Conservation (phyloP, 2,329 filamentous ascomycete species). For the Xylariales sp. region DNA sequence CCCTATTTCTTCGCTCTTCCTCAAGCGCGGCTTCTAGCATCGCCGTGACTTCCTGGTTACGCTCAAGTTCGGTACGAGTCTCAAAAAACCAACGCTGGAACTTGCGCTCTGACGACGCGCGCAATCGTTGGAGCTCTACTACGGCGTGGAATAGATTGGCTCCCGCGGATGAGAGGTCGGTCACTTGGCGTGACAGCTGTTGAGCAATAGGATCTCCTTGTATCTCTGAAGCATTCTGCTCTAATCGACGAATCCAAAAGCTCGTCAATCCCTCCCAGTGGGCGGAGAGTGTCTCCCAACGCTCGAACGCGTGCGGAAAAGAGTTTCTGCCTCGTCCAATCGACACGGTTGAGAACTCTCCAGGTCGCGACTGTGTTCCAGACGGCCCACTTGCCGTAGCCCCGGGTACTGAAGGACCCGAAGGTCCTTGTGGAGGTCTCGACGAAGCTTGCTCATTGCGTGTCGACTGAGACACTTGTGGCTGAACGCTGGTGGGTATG, state of each 20-base stretch:
- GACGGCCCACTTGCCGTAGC: slow-evolving; percentile 50
- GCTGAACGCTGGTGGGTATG: slow-evolving; percentile 37
- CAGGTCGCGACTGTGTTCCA: slow-evolving; percentile 47
- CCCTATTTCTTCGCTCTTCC: slow-evolving; percentile 76
- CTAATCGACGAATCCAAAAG: slow-evolving; percentile 94
- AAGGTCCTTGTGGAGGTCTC: slow-evolving; percentile 37
- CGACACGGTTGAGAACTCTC: slow-evolving; percentile 49
- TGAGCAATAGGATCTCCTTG: slow-evolving; percentile 84
- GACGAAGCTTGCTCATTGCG: slow-evolving; percentile 44
- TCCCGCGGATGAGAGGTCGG: slow-evolving; percentile 94
- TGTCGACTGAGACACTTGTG: slow-evolving; percentile 42
- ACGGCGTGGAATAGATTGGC: slow-evolving; percentile 98
- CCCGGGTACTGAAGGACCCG: slow-evolving; percentile 36
- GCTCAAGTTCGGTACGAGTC: slow-evolving; percentile 87
- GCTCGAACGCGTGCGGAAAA: slow-evolving; percentile 96
- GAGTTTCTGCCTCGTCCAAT: slow-evolving; percentile 66
- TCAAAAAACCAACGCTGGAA: slow-evolving; percentile 99
- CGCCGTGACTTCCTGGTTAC: slow-evolving; percentile 82
- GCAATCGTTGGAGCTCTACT: slow-evolving; percentile 91
- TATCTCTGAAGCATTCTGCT: slow-evolving; percentile 89
- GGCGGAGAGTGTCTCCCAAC: slow-evolving; percentile 96
- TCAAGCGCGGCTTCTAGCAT: slow-evolving; percentile 82
- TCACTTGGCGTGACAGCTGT: slow-evolving; percentile 92
- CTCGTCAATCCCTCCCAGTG: slow-evolving; percentile 98
- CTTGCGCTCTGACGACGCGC: slow-evolving; percentile 95